These are phyloP conservation scores for Chalciporus piperatoides DNA, from an alignment of 1,284 basidiomycete genomes.

Conservation along the genomic window DNA sequence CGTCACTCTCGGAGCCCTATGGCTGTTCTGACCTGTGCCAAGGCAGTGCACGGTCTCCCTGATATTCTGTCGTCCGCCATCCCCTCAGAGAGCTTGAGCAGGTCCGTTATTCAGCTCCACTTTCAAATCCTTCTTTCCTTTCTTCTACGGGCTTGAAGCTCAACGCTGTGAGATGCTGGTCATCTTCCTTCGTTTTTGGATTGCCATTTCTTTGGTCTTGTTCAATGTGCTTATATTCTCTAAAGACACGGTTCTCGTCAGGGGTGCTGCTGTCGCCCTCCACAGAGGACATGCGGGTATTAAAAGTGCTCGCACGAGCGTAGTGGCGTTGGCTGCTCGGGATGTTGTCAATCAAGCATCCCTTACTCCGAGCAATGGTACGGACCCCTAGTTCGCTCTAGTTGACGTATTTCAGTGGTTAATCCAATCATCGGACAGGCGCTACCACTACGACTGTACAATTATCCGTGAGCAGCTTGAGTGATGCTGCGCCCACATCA, in stretches of 20 bases:
- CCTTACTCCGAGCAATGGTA: background rate
- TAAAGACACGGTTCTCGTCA: background rate
- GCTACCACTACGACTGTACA: background rate
- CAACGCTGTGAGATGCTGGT: slow-evolving; percentile 13
- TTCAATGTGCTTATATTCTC: slow-evolving; percentile 2
- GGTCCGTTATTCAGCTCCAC: background rate
- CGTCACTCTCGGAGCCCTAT: too few species aligned
- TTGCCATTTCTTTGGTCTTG: background rate
- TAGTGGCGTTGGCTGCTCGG: background rate
- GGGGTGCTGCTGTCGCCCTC: background rate
- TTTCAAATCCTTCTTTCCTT: background rate
- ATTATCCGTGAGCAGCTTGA: background rate
- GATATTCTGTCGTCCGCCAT: background rate
- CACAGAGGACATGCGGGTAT: background rate
- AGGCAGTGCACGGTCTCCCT: slow-evolving; percentile 1
- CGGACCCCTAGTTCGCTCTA: background rate
- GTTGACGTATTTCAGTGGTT: background rate
- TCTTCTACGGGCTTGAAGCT: slow-evolving; percentile 13
- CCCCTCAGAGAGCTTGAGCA: background rate
- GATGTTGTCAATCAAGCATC: background rate
- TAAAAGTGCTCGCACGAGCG: too few species aligned
- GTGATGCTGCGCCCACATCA: background rate
- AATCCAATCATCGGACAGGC: background rate
- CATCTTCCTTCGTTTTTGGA: slow-evolving; percentile 8
- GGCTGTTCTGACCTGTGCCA: slow-evolving; percentile 2